Base-by-base conservation (phyloP, 345 rosid species). In the Ceriops decandra region DNA sequence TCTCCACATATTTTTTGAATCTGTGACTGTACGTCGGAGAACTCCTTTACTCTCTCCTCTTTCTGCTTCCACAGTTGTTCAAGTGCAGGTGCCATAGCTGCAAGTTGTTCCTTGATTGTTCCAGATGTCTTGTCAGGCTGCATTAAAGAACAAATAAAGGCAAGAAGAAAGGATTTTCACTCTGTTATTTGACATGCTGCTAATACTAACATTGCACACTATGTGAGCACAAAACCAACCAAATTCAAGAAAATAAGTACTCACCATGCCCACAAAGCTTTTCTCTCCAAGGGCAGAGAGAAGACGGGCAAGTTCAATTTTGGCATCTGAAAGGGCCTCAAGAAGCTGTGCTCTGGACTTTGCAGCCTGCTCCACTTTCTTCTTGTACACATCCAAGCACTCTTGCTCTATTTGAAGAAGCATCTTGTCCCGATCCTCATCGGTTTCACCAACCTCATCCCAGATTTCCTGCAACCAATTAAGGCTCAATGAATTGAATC, bases 381-480 rank as follows among this genome's bases (percentile, higher is more conserved):
- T 91, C 82, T 88, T 90, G 76, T 95, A 95, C 35, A 90, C 96
- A 79, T 95, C 97, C 31, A 95, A 79, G 77, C 97, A 95, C 69
- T 95, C 99, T 56, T 87, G 87, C 74, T 91, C 97, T 76, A 91
- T 88, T 76, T 86, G 96, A 72, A 95, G 95, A 74, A 95, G 92
- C 90, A 88, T 77, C 83, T 85, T 95, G 79, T 95, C 96, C 70
- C 99, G 78, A 60, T 95, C 93, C 66, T 91, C 99, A 21, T 95
- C 99, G 60, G 77, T 84, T 83, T 91, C 97, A 68, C 98, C 99
- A 70, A 95, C 99, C 76, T 95, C 99, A 83, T 95, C 98, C 97
- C 99, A 95, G 54, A 95, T 90, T 87, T 88, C 95, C 97, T 95
- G 63, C 57, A 67, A 57, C 24, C 72, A 22, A 68, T 62, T 42